These are phyloP conservation scores for Yamadazyma nakazawae DNA, from an alignment of 805 yeast species.

Conservation along the genomic window DNA sequence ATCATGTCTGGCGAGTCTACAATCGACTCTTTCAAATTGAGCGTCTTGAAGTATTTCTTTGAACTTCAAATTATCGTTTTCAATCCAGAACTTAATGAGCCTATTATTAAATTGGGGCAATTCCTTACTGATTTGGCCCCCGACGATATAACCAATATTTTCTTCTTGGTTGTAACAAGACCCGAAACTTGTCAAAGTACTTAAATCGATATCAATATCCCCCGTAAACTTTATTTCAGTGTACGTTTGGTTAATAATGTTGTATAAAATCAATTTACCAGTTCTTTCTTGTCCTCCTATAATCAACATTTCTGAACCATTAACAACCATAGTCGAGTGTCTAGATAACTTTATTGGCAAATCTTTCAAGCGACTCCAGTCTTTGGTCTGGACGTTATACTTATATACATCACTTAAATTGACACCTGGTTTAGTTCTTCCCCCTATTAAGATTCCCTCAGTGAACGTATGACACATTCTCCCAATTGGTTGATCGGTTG, in stretches of 20 bases:
- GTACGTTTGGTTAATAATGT: slow-evolving; percentile 7
- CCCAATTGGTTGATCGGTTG: slow-evolving; percentile 28
- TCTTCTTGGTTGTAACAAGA: slow-evolving; percentile 24
- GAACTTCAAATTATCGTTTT: slow-evolving; percentile 13
- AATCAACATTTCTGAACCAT: slow-evolving; percentile 34
- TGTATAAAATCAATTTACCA: slow-evolving; percentile 19
- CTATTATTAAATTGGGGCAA: slow-evolving; percentile 29
- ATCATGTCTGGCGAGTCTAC: slow-evolving; percentile 18
- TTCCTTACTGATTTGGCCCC: slow-evolving; percentile 39
- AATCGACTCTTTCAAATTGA: slow-evolving; percentile 33
- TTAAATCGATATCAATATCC: slow-evolving; percentile 13
- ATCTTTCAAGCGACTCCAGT: slow-evolving; percentile 40
- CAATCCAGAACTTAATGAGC: slow-evolving; percentile 33
- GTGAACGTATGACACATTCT: slow-evolving; percentile 59
- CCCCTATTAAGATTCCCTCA: slow-evolving; percentile 51
- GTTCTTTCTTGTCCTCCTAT: slow-evolving; percentile 46
- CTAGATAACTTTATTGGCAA: slow-evolving; percentile 50
- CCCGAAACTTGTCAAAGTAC: slow-evolving; percentile 33
- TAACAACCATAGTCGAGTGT: slow-evolving; percentile 40
- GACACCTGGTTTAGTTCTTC: slow-evolving; percentile 59
- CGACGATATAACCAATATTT: slow-evolving; percentile 41
- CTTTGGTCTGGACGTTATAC: slow-evolving; percentile 6
- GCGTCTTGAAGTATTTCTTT: slow-evolving; percentile 19
- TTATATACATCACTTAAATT: slow-evolving; percentile 33
- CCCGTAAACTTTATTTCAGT: slow-evolving; percentile 11